A percentile compares a stretch with the other conserved stretches of the same genome.
Evolutionary conservation across 106 monocot genomes (phyloP).

Genomic region (Allium fistulosum): DNA sequence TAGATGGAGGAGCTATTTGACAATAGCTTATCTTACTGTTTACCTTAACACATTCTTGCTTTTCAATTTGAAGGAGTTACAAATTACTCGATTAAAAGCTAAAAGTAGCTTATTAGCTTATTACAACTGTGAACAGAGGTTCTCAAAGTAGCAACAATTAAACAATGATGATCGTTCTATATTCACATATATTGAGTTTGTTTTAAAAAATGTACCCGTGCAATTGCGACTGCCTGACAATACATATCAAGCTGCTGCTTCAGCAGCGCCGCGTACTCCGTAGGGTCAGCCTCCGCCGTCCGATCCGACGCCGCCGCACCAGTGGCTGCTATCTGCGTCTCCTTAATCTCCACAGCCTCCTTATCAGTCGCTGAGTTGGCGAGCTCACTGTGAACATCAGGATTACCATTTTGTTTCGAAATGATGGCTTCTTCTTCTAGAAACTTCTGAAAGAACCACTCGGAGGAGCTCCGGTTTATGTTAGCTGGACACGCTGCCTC

Average conservation of each 20-base stretch:
- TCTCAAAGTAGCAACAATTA: no score
- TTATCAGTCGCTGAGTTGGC: slow-evolving; percentile 1
- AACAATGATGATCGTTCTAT: no score
- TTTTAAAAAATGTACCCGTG: slow-evolving; percentile 22
- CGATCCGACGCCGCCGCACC: background rate
- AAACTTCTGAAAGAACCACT: slow-evolving; percentile 66
- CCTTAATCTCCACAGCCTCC: slow-evolving; percentile 40
- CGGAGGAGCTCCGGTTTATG: slow-evolving; percentile 49
- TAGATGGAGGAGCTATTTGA: no score
- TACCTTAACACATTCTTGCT: no score
- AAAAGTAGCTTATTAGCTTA: no score
- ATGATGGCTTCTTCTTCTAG: slow-evolving; percentile 17
- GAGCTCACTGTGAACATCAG: background rate
- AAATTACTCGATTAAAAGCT: no score
- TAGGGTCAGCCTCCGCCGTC: slow-evolving; percentile 23
- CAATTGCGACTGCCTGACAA: slow-evolving; percentile 51
- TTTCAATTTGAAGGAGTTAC: no score
- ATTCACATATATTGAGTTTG: no score
- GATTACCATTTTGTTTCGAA: slow-evolving; percentile 3
- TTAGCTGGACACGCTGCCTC: slow-evolving; percentile 4
- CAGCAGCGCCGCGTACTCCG: slow-evolving; percentile 35
- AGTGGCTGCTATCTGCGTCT: background rate
- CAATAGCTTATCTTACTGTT: no score
- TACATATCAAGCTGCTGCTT: slow-evolving; percentile 60
- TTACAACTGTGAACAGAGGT: no score